Evolutionary conservation across 192 early-diverging fungal genomes (phyloP).

Genomic region (Dimargaris cristalligena): DNA sequence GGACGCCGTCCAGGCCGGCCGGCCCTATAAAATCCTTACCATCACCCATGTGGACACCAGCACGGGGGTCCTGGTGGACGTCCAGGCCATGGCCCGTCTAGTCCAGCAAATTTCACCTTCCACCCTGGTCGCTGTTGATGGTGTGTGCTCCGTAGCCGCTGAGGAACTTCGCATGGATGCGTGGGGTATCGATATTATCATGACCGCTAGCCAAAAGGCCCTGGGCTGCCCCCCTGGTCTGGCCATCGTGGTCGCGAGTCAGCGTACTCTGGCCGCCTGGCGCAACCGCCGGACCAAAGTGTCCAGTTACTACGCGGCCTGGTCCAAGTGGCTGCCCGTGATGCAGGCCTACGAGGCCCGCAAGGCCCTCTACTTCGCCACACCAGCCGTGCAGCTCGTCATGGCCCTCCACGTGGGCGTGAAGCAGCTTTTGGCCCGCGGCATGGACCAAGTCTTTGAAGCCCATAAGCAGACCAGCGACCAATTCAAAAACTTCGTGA

Average conservation of each 20-base stretch:
- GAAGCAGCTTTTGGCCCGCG: slow-evolving; percentile 46
- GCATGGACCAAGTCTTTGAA: slow-evolving; percentile 62
- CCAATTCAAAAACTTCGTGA: slow-evolving; percentile 54
- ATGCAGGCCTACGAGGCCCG: slow-evolving; percentile 92
- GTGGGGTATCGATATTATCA: slow-evolving; percentile 80
- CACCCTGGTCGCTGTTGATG: slow-evolving; percentile 85
- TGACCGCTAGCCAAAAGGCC: slow-evolving; percentile 92
- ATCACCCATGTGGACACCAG: slow-evolving; percentile 96
- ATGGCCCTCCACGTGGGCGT: slow-evolving; percentile 74
- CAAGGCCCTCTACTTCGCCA: slow-evolving; percentile 89
- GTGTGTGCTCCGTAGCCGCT: slow-evolving; percentile 86
- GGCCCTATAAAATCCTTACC: slow-evolving; percentile 64
- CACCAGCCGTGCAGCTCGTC: slow-evolving; percentile 86
- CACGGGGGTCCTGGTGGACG: slow-evolving; percentile 76
- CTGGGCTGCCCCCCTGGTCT: slow-evolving; percentile 88
- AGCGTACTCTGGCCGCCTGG: slow-evolving; percentile 51
- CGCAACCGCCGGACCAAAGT: slow-evolving; percentile 56
- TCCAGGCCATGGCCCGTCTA: slow-evolving; percentile 52
- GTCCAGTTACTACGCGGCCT: slow-evolving; percentile 79
- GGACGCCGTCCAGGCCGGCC: slow-evolving; percentile 13
- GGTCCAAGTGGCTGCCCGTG: slow-evolving; percentile 91
- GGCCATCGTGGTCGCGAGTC: slow-evolving; percentile 70
- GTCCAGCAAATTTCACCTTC: slow-evolving; percentile 61
- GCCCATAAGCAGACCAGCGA: slow-evolving; percentile 58
- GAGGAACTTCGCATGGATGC: slow-evolving; percentile 85